Evolutionary conservation across 192 early-diverging fungal genomes (phyloP).

Genomic region (Diversispora epigaea): DNA sequence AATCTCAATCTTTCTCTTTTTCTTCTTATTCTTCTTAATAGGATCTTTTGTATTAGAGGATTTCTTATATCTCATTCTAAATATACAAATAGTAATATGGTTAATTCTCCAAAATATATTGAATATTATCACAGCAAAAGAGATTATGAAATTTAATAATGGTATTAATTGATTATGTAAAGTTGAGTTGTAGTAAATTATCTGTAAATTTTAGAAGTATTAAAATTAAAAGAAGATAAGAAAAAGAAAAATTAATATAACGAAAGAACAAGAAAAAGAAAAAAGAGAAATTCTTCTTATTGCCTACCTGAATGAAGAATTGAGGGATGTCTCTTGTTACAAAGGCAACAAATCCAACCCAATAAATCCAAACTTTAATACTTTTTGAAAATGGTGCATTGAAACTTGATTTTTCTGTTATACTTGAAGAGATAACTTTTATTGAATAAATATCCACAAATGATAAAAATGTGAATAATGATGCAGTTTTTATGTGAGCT

Average conservation of each 20-base stretch:
- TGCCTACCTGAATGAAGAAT: neutral
- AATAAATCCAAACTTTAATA: neutral
- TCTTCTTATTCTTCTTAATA: no score
- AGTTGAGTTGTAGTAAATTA: neutral
- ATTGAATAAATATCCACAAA: conserved; percentile 5
- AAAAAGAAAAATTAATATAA: neutral
- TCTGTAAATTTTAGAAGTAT: neutral
- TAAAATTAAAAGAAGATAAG: neutral
- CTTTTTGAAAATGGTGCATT: neutral
- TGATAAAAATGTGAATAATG: neutral
- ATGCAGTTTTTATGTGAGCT: neutral
- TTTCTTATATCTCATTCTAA: neutral
- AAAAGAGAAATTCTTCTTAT: neutral
- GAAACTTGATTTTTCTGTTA: neutral
- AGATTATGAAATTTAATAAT: neutral
- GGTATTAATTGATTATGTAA: neutral
- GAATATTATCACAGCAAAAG: neutral
- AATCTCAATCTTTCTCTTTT: no score
- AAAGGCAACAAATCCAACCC: neutral
- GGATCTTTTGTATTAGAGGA: no score
- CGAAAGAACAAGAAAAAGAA: neutral
- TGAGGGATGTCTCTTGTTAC: conserved; percentile 7
- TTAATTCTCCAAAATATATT: neutral
- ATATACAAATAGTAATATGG: neutral
- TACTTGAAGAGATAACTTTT: neutral